These are phyloP conservation scores for Fusarium napiforme DNA, from an alignment of 2,329 filamentous ascomycete species.

Conservation along the genomic window DNA sequence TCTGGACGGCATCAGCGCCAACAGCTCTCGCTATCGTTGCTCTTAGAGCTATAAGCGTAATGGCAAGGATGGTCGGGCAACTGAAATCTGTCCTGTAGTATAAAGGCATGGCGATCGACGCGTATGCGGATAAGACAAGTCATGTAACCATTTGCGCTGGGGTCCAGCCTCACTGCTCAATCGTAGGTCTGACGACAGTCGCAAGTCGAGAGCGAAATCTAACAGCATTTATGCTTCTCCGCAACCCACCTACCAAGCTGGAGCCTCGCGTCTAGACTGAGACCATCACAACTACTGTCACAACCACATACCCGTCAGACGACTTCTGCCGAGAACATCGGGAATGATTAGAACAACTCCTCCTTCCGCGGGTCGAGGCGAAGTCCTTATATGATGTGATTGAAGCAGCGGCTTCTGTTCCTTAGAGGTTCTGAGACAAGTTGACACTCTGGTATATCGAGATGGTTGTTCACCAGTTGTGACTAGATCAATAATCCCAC, in stretches of 20 bases:
- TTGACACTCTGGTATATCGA: accelerated
- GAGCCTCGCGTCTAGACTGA: neutral
- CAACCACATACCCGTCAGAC: accelerated
- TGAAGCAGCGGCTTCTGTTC: accelerated
- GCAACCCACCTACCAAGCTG: neutral
- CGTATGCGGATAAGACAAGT: neutral
- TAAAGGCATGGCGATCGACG: neutral
- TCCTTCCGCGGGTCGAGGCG: neutral
- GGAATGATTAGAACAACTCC: neutral
- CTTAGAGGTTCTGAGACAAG: neutral
- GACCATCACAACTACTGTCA: neutral
- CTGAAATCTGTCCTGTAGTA: neutral
- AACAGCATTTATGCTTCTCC: neutral
- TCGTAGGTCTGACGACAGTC: neutral
- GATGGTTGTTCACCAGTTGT: accelerated
- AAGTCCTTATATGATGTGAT: accelerated
- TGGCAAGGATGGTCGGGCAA: neutral
- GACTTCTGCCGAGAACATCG: neutral
- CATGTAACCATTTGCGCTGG: neutral
- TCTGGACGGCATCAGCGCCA: neutral
- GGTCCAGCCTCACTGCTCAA: neutral
- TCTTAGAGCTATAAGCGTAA: neutral
- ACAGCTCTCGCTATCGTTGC: neutral
- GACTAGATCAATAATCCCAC: neutral
- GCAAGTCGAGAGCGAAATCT: neutral